Evolutionary conservation across 495 filamentous ascomycete genomes (phyloP).

Genomic region (Friedmanniomyces simplex): DNA sequence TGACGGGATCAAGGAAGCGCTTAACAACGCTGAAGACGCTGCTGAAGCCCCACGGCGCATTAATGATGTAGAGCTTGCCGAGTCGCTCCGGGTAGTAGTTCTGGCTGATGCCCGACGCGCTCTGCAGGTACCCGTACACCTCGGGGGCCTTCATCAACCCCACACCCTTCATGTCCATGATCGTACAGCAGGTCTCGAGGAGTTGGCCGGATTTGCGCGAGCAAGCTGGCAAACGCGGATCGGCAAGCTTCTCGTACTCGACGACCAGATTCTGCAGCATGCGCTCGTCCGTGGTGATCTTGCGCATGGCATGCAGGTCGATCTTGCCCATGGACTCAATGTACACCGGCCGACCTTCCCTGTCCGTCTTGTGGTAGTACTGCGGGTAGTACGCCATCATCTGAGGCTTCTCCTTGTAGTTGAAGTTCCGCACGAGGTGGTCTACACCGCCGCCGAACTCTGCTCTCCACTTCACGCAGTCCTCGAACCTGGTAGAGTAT

Average conservation of each 20-base stretch:
- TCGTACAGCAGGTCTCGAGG: constrained; percentile 92
- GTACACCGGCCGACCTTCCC: constrained; percentile 94
- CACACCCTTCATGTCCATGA: constrained; percentile 95
- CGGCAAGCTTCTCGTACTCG: constrained; percentile 91
- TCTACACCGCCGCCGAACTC: constrained; percentile 67
- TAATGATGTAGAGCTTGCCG: constrained; percentile 87
- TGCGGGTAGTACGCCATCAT: constrained; percentile 93
- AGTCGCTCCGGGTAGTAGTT: constrained; percentile 98
- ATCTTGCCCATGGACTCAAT: constrained; percentile 94
- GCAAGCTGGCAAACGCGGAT: constrained; percentile 89
- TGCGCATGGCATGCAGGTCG: constrained; percentile 79
- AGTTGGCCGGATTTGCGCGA: constrained; percentile 82
- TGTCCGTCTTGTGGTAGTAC: constrained; percentile 99
- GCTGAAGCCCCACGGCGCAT: constrained; percentile 90
- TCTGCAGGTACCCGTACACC: constrained; percentile 62
- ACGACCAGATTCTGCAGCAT: constrained; percentile 93
- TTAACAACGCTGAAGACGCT: constrained; percentile 75
- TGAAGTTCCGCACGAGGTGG: constrained; percentile 66
- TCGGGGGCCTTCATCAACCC: constrained; percentile 66
- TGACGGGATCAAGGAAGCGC: constrained; percentile 89
- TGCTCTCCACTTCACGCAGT: constrained; percentile 84
- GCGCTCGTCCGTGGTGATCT: constrained; percentile 82
- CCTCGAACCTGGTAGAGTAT: constrained; percentile 54
- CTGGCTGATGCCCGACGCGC: constrained; percentile 60
- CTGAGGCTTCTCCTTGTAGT: constrained; percentile 77